Percentiles rank a stretch among this genome's conserved stretches.
Evolutionary conservation across 225 moss, liverwort and hornwort genomes (phyloP).

Genomic region (Sphagnum tenellum): DNA sequence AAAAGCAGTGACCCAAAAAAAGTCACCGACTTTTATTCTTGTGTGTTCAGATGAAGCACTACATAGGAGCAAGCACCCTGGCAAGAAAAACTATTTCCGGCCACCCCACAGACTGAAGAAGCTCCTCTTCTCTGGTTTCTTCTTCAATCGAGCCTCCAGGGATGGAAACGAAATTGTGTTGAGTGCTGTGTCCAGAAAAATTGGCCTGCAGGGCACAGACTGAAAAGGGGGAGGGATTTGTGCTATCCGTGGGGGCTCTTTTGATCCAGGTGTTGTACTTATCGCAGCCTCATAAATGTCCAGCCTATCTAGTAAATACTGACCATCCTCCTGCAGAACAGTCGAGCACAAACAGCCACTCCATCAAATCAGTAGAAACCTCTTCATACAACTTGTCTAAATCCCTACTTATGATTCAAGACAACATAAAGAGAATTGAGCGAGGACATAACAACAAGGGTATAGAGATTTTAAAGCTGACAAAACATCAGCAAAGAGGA

Average conservation of each 20-base stretch:
- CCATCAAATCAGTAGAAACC: no score
- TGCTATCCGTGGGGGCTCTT: conserved; percentile 61
- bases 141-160: conserved; percentile 66
- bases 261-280: conserved; percentile 40
- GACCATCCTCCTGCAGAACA: conserved; percentile 31
- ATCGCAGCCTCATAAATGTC: conserved; percentile 62
- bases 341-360: no score
- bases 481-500: no score
- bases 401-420: no score
- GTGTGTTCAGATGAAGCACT: no score
- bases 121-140: conserved; percentile 59
- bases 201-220: conserved; percentile 85
- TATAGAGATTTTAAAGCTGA: no score
- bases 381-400: no score
- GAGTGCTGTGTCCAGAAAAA: conserved; percentile 83
- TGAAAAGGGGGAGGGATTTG: conserved; percentile 79
- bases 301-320: conserved; percentile 57
- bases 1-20: no score
- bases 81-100: conserved; percentile 7
- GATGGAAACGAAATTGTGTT: conserved; percentile 68
- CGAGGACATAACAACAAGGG: no score
- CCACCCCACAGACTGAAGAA: conserved; percentile 73
- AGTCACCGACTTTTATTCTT: no score
- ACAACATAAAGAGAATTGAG: no score
- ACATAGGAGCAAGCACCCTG: no score